Conservation (phyloP, 2,329 filamentous ascomycete species). For the Fusarium sp. region DNA sequence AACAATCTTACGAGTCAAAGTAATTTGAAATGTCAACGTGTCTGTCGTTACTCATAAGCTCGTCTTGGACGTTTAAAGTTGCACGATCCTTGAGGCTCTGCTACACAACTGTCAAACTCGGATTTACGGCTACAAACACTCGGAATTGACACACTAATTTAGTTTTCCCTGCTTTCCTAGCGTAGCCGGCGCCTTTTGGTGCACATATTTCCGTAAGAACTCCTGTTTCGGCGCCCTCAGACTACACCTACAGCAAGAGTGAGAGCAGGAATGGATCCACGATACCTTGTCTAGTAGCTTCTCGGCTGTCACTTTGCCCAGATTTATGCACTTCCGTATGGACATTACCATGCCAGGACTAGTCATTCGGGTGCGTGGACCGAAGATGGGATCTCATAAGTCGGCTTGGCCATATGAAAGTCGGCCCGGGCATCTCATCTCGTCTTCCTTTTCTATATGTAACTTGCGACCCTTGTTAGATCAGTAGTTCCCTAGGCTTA, state of each 20-base stretch:
- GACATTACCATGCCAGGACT: conserved; percentile 30
- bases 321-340: conserved; percentile 32
- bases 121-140: background rate
- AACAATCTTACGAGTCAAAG: rapidly evolving
- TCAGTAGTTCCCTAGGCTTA: background rate
- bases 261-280: conserved; percentile 28
- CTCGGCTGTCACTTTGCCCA: conserved; percentile 19
- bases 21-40: too few species aligned
- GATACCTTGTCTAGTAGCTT: conserved; percentile 25
- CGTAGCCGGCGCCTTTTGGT: background rate
- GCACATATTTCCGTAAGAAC: conserved; percentile 13
- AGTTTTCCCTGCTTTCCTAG: background rate
- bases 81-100: background rate
- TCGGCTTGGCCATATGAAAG: conserved; percentile 6
- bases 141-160: conserved; percentile 4
- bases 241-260: background rate
- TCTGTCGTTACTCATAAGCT: background rate
- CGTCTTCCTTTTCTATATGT: background rate
- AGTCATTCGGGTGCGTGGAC: conserved; percentile 25
- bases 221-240: conserved; percentile 2
- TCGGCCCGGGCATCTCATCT: conserved; percentile 12
- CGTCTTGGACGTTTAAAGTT: background rate
- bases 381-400: conserved; percentile 23
- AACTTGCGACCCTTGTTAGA: background rate
- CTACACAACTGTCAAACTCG: background rate